These are phyloP conservation scores for Aspergillus bridgeri DNA, from an alignment of 495 filamentous ascomycete species.

Conservation along the genomic window DNA sequence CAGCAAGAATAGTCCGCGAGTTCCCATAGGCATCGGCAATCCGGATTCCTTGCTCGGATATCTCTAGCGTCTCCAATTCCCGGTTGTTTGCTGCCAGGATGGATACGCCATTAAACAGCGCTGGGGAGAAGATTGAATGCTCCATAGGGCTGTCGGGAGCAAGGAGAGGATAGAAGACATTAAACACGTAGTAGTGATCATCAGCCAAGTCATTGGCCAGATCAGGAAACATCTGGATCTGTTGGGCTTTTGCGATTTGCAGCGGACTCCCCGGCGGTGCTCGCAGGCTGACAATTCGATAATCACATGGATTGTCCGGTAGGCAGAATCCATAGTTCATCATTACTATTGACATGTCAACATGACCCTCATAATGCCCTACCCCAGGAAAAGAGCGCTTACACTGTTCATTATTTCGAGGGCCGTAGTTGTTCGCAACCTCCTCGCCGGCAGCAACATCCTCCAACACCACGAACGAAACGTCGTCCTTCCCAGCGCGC, in stretches of 20 bases:
- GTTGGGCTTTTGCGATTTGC: constrained; percentile 31
- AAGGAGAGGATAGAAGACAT: constrained; percentile 40
- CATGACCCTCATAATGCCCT: not conserved
- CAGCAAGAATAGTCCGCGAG: constrained; percentile 35
- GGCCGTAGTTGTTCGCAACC: constrained; percentile 66
- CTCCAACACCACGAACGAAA: constrained; percentile 49
- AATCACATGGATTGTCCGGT: constrained; percentile 53
- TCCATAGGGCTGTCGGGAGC: constrained; percentile 36
- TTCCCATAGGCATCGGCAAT: constrained; percentile 34
- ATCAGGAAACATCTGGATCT: constrained; percentile 33
- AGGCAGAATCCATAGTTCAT: constrained; percentile 68
- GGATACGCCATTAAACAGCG: constrained; percentile 41
- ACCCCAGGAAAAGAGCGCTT: constrained; percentile 16
- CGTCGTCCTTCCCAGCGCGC: constrained; percentile 46
- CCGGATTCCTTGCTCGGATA: constrained; percentile 32
- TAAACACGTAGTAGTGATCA: constrained; percentile 49
- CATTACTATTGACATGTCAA: constrained; percentile 43
- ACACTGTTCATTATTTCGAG: constrained; percentile 65
- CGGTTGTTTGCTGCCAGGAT: constrained; percentile 41
- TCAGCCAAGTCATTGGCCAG: constrained; percentile 25
- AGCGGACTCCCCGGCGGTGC: constrained; percentile 42
- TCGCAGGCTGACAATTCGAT: constrained; percentile 45
- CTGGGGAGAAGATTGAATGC: constrained; percentile 44
- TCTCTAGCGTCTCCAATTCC: constrained; percentile 36
- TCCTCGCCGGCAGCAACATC: constrained; percentile 47